Base-by-base conservation (phyloP, 2,329 filamentous ascomycete species). In the Talaromyces marneffei region DNA sequence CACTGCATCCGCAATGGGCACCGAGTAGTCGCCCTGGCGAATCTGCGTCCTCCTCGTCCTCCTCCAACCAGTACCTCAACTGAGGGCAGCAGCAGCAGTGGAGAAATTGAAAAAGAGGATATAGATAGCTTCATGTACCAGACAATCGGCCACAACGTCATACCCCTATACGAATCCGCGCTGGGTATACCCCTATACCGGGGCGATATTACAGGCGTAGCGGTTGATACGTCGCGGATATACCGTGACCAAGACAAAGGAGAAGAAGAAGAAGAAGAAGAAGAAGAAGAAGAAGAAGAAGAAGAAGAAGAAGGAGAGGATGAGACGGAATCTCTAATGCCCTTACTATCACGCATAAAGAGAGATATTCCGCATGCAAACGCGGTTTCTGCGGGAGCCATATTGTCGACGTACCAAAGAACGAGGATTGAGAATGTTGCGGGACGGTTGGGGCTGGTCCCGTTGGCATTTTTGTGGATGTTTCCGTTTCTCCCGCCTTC, bases 61-160 rank as follows among this genome's bases (percentile, higher is more conserved):
- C 14, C 33, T 54, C n/a, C n/a, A n/a, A n/a, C n/a, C n/a, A n/a
- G n/a, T n/a, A n/a, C n/a, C n/a, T n/a, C n/a, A n/a, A n/a, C n/a
- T n/a, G n/a, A n/a, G n/a, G 35, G 23, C 8, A n/a, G 25, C 20
- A 16, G 18, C 42, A 57, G 37, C 9, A 20, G 4, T 14, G 40
- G 8, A 14, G 65, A 62, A n/a, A 63, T 57, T 44, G 72, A 79
- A 54, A 72, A 79, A 52, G 73, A 70, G 53, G 78, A 72, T 27
- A 82, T 96, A 68, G 91, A 99, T 76, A 97, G 92, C 78, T 97
- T 94, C 86, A 99, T 99, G 94, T 99, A 97, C 80, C 94, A 99
- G 80, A 99, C 94, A 2, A 90, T 97, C 63, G 94, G 94, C 12
- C 91, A 97, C 75, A 83, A 86, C 62, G 80, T 97, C 18, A 88